Base-by-base conservation (phyloP, 1,284 basidiomycete genomes). In the Leccinum pseudoinsigne region DNA sequence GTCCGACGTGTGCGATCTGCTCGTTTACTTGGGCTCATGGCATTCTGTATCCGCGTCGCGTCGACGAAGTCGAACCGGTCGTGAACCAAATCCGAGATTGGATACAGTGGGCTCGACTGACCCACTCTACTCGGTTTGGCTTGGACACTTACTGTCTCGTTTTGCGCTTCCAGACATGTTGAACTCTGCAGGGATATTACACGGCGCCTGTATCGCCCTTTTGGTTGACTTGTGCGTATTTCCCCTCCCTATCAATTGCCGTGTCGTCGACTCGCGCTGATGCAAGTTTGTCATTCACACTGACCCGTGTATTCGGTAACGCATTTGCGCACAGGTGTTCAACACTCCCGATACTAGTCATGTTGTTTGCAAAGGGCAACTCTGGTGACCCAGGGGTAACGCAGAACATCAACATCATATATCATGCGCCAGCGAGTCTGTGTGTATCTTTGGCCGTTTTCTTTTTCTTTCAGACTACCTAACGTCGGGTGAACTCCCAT, bases 171-270 rank as follows among this genome's bases (percentile, higher is more conserved):
- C 40, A 42, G 40, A 42, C 64, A 85, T 86, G 82, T 56, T 84
- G 18, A 84, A 86, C 61, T 70, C 76, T 0, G 68, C 61, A 3
- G 80, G 76, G n/a, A 80, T 68, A 23, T 68, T 86, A 42, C 84
- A 86, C 53, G 84, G 85, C 14, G 85, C 80, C 36, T 86, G 84
- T 66, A 76, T 78, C 56, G 79, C 80, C 4, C 81, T 78, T 66
- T 71, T 86, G 1, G 76, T 86, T 45, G 85, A 86, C 66, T 60
- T 81, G 84, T 84, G 63, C 53, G 81, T 42, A 42, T 8, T 16
- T 65, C 51, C 10, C 16, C 18, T 6, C 21, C 12, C 12, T 21
- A 38, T 38, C 36, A 38, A 1, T 38, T 38, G 0, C 12, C 36
- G 5, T 28, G 45, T 10, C 26, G 38, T 40, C 38, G 38, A 40